Conservation (phyloP, 2,329 filamentous ascomycete genomes). For the Coniochaeta sp. region DNA sequence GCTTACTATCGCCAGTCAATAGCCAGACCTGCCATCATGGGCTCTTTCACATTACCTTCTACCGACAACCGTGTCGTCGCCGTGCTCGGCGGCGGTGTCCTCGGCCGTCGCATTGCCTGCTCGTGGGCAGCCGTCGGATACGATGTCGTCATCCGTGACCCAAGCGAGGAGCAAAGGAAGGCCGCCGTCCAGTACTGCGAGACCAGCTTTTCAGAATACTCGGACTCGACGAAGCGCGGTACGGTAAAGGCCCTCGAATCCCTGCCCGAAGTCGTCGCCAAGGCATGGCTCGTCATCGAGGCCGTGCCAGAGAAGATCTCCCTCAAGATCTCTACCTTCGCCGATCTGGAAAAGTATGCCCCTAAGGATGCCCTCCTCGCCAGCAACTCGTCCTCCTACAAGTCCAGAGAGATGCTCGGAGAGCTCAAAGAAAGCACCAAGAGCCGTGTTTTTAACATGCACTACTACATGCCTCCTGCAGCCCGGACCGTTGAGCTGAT, state of each 20-base stretch:
- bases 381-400: constrained; percentile 45
- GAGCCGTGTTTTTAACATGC: constrained; percentile 37
- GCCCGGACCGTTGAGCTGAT: constrained; percentile 44
- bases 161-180: constrained; percentile 11
- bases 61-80: constrained; percentile 20
- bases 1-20: too few relatives aligned
- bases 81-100: constrained; percentile 32
- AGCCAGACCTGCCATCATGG: background rate
- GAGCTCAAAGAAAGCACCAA: constrained; percentile 27
- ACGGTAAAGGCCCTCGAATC: constrained; percentile 30
- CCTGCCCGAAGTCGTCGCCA: constrained; percentile 29
- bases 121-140: constrained; percentile 33
- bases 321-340: constrained; percentile 40
- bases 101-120: constrained; percentile 33
- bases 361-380: constrained; percentile 39
- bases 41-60: background rate
- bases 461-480: constrained; percentile 42
- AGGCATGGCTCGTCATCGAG: constrained; percentile 47
- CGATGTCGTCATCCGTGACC: constrained; percentile 34
- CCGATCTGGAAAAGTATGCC: constrained; percentile 32
- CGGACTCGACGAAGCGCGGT: constrained; percentile 27
- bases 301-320: constrained; percentile 42
- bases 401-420: constrained; percentile 38
- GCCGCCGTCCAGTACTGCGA: too few relatives aligned
- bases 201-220: background rate